Evolutionary conservation across 495 filamentous ascomycete genomes (phyloP).

Genomic region (Neurospora sp.): DNA sequence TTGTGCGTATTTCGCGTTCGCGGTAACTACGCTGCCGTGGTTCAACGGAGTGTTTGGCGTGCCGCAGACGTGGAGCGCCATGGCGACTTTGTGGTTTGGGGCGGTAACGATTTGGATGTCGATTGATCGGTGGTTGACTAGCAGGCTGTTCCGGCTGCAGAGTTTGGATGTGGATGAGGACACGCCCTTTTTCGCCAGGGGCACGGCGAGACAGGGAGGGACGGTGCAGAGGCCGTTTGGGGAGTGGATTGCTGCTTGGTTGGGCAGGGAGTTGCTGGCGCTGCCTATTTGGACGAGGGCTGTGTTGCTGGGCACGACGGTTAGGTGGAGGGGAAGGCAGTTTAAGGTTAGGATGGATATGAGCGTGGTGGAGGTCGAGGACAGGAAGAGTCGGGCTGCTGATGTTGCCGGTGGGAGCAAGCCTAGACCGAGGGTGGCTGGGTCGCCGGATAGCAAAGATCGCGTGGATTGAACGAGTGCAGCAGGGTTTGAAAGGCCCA

Average conservation of each 20-base stretch:
- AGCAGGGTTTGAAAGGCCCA: background rate
- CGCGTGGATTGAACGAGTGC: slow-evolving; percentile 15
- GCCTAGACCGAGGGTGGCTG: slow-evolving; percentile 3
- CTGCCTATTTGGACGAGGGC: slow-evolving; percentile 84
- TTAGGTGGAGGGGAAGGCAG: slow-evolving; percentile 73
- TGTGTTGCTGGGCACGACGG: slow-evolving; percentile 69
- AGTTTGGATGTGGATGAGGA: slow-evolving; percentile 62
- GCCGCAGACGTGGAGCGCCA: slow-evolving; percentile 57
- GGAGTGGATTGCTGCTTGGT: slow-evolving; percentile 74
- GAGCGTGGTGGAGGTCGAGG: slow-evolving; percentile 48
- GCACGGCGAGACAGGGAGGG: slow-evolving; percentile 23
- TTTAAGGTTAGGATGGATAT: slow-evolving; percentile 83
- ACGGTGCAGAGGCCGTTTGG: slow-evolving; percentile 44
- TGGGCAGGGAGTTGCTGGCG: slow-evolving; percentile 72
- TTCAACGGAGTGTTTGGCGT: slow-evolving; percentile 45
- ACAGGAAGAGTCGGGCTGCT: background rate
- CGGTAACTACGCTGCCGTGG: slow-evolving; percentile 60
- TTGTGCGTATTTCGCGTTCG: slow-evolving; percentile 69
- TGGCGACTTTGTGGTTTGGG: slow-evolving; percentile 53
- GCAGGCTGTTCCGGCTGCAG: slow-evolving; percentile 56
- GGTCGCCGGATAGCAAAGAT: slow-evolving; percentile 13
- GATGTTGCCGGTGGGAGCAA: background rate
- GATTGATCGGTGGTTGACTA: slow-evolving; percentile 64
- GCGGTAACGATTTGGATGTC: slow-evolving; percentile 61
- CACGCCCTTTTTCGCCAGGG: slow-evolving; percentile 62